phyloP scores from a whole-genome alignment of 192 early-diverging fungal species.

The Podila horticola region DNA sequence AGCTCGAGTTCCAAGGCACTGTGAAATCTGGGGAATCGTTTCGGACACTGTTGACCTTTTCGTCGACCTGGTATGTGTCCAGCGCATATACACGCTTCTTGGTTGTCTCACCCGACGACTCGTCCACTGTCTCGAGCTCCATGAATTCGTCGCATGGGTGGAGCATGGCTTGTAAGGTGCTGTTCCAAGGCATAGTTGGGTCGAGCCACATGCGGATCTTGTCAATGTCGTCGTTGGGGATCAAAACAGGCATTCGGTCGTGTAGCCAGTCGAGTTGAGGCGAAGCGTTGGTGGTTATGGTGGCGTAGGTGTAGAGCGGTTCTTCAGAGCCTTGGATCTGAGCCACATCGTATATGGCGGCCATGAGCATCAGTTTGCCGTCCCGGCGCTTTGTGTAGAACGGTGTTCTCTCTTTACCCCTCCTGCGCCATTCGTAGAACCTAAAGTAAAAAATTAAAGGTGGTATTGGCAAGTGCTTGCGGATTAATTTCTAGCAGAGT shows the following conservation, averaged over 20 bases:
- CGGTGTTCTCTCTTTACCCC: constrained; percentile 56
- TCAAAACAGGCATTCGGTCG: constrained; percentile 67
- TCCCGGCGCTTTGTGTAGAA: constrained; percentile 60
- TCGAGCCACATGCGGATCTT: constrained; percentile 62
- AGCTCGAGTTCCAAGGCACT: constrained; percentile 50
- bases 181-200: constrained; percentile 41
- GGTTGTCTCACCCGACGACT: background rate
- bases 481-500: background rate
- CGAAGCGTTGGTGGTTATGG: constrained; percentile 62
- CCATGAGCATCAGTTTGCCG: constrained; percentile 60
- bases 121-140: constrained; percentile 14
- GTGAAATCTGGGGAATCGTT: constrained; percentile 59
- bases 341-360: constrained; percentile 58
- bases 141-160: constrained; percentile 60
- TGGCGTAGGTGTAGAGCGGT: constrained; percentile 57
- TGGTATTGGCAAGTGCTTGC: background rate
- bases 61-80: constrained; percentile 60
- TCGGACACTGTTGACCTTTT: constrained; percentile 56
- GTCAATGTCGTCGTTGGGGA: constrained; percentile 53
- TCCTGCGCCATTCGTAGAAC: constrained; percentile 67
- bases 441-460: constrained; percentile 9
- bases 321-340: constrained; percentile 46
- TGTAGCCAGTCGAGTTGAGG: constrained; percentile 58
- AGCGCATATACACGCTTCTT: constrained; percentile 10
- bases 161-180: constrained; percentile 47